Conservation (phyloP, 257 asterid species). For the Parsonsia alboflavescens region DNA sequence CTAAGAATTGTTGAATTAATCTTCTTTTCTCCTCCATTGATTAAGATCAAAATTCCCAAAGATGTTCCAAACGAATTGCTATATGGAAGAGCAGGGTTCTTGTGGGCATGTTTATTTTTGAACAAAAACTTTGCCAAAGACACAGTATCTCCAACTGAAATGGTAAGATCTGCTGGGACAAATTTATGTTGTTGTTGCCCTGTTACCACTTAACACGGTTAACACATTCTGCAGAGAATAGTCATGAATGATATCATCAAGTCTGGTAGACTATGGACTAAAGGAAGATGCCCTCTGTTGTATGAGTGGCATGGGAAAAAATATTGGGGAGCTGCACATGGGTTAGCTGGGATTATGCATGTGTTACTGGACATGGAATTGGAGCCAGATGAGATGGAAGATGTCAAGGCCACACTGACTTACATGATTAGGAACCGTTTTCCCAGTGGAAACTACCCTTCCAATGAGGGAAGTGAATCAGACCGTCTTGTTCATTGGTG, state of each 20-base stretch:
- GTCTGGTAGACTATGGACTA: slow-evolving; percentile 51
- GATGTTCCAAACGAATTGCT: slow-evolving; percentile 62
- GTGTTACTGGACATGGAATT: slow-evolving; percentile 70
- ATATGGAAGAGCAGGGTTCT: slow-evolving; percentile 74
- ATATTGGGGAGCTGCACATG: slow-evolving; percentile 93
- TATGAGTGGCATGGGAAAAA: slow-evolving; percentile 77
- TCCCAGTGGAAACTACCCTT: slow-evolving; percentile 71
- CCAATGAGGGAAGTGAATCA: slow-evolving; percentile 65
- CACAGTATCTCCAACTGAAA: slow-evolving; percentile 42
- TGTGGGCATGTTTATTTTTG: slow-evolving; percentile 75
- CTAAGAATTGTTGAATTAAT: background rate
- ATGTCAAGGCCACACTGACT: slow-evolving; percentile 55
- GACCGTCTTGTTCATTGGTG: slow-evolving; percentile 90
- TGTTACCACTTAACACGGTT: slow-evolving; percentile 12
- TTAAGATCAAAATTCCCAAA: slow-evolving; percentile 55
- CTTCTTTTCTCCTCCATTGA: background rate
- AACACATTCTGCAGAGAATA: slow-evolving; percentile 35
- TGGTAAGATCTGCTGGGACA: slow-evolving; percentile 35
- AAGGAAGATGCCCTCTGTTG: slow-evolving; percentile 59
- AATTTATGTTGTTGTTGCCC: background rate
- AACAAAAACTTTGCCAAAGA: slow-evolving; percentile 53
- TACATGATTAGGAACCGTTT: slow-evolving; percentile 70
- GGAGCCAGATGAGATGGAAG: slow-evolving; percentile 60
- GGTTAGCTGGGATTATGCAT: slow-evolving; percentile 71
- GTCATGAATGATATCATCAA: slow-evolving; percentile 53